Conservation (phyloP, 371 early-diverging fungal species). For the Saksenaea vasiformis region DNA sequence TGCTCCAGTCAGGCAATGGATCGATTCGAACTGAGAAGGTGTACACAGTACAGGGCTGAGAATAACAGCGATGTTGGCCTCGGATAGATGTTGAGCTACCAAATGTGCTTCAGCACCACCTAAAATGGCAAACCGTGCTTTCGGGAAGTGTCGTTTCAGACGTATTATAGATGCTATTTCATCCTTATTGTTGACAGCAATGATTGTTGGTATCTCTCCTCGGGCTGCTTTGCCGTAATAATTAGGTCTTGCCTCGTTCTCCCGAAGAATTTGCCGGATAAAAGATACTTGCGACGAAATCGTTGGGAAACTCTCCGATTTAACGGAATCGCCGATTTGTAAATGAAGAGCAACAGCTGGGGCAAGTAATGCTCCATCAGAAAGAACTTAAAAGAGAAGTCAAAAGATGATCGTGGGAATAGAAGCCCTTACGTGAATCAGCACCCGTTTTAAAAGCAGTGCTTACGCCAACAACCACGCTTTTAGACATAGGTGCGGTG, state of each 20-base stretch:
- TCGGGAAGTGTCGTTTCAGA: constrained; percentile 48
- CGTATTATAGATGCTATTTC: constrained; percentile 66
- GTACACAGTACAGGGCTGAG: constrained; percentile 65
- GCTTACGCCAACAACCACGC: constrained; percentile 49
- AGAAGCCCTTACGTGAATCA: constrained; percentile 25
- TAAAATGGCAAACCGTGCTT: constrained; percentile 36
- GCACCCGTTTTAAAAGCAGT: constrained; percentile 56
- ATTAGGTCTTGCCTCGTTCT: constrained; percentile 15
- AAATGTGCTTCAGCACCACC: constrained; percentile 73
- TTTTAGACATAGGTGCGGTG: constrained; percentile 43
- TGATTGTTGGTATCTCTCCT: constrained; percentile 63
- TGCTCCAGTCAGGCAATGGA: constrained; percentile 58
- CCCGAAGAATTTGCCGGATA: constrained; percentile 48
- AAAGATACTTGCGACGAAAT: constrained; percentile 62
- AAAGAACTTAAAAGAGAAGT: constrained; percentile 15
- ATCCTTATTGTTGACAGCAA: constrained; percentile 60
- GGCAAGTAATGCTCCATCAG: constrained; percentile 22
- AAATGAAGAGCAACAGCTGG: constrained; percentile 60
- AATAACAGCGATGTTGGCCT: constrained; percentile 58
- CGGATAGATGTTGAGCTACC: constrained; percentile 58
- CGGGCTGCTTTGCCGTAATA: constrained; percentile 39
- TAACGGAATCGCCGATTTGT: constrained; percentile 45
- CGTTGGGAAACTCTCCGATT: constrained; percentile 47
- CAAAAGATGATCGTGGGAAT: background rate
- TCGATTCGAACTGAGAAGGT: constrained; percentile 61